Evolutionary conservation across 2,329 filamentous ascomycete genomes (phyloP), one percentile per base, ranked within the genome.

Genomic region (Zymoseptoria tritici): DNA sequence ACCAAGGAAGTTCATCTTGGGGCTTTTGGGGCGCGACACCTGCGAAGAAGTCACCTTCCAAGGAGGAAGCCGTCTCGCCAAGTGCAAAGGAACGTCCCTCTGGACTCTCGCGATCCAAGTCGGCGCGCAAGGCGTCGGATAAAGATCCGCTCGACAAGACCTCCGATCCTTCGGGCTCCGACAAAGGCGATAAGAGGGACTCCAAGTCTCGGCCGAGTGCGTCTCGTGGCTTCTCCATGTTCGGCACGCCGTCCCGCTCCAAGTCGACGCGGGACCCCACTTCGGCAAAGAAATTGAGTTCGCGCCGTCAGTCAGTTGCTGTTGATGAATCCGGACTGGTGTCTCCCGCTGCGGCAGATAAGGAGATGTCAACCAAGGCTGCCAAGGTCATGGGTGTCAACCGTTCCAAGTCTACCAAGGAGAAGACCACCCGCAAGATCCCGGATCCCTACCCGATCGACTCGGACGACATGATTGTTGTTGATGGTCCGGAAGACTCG

Each of bases 91-190:
- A 77, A 60, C 69, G 71, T 19, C 67, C 71, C 21, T 69, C 80
- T 13, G 77, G 74, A 9, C 64, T 84, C 51, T 75, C 72, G 22
- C 77, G 83, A 54, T 83, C 83, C 9, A 86, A 84, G 70, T 85
- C 85, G 9, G 79, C 77, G 42, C 79, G 79, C 62, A 80, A 79
- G 52, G 72, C 77, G 51, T 74, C 77, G 36, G 85, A 89, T 49
- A 68, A 64, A 51, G 72, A 75, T 61, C 63, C 64, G 6, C 83
- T 82, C 68, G 86, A 88, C 62, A 78, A 79, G 58, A 80, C 82
- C 11, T 87, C 85, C 0, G 89, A 85, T 68, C 89, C 85, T 51
- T 92, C 89, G 20, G 81, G 82, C 11, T 91, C 89, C 20, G 91
- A 92, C 66, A 88, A 86, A 71, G 82, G 83, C 57, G 81, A 83